Conservation (phyloP, 495 filamentous ascomycete genomes). For the Elasticomyces elasticus region DNA sequence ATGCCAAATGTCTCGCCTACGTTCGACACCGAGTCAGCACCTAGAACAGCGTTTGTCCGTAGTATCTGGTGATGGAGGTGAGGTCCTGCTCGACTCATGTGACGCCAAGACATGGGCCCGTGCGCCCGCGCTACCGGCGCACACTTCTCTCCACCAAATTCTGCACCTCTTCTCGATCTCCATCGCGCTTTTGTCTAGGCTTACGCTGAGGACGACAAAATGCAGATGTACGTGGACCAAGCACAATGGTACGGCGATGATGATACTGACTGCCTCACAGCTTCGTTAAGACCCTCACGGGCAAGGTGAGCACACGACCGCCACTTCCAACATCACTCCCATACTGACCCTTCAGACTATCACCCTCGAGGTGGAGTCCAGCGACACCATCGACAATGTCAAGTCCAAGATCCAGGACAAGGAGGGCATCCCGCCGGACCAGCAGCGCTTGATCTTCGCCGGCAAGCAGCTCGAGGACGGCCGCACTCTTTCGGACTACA, state of each 20-base stretch:
- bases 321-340: no score
- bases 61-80: no score
- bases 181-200: slow-evolving; percentile 6
- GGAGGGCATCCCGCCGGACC: slow-evolving; percentile 99
- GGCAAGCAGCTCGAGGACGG: slow-evolving; percentile 99
- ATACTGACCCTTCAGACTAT: no score
- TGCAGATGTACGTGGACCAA: background rate
- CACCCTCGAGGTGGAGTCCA: slow-evolving; percentile 99
- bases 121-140: no score
- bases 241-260: background rate
- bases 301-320: no score
- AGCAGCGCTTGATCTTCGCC: slow-evolving; percentile 99
- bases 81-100: no score
- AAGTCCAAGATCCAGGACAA: slow-evolving; percentile 97
- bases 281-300: slow-evolving; percentile 99
- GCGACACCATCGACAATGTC: slow-evolving; percentile 99
- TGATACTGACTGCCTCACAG: slow-evolving; percentile 36
- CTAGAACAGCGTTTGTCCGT: no score
- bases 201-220: slow-evolving; percentile 1
- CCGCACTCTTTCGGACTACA: slow-evolving; percentile 98
- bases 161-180: background rate
- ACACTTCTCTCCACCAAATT: no score
- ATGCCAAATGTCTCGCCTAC: no score
- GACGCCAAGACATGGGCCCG: no score
- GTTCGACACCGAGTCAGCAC: no score